Evolutionary conservation across 2,329 filamentous ascomycete species (phyloP).

Genomic region (Parastagonospora nodorum): DNA sequence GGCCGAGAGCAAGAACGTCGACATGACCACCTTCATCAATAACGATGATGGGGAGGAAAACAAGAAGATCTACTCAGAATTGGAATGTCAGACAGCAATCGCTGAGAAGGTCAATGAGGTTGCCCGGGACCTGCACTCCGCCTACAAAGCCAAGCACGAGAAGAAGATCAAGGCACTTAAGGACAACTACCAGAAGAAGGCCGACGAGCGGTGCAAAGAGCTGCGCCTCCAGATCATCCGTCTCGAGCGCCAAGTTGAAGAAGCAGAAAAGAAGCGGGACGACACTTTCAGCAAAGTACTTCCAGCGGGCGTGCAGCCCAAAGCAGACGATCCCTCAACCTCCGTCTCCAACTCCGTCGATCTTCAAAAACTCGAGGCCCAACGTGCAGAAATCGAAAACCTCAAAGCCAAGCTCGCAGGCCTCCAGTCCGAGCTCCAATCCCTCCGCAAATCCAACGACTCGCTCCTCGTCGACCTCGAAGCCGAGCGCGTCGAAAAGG

Average conservation of each 20-base stretch:
- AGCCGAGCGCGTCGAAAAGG: constrained; percentile 79
- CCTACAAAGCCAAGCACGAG: constrained; percentile 98
- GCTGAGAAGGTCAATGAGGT: constrained; percentile 83
- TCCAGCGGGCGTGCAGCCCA: constrained; percentile 23
- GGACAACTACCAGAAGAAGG: constrained; percentile 78
- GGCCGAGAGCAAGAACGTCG: constrained; percentile 72
- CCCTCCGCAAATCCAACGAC: constrained; percentile 72
- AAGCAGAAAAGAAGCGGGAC: constrained; percentile 69
- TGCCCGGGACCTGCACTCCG: constrained; percentile 80
- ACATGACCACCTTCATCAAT: constrained; percentile 63
- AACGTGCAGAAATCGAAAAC: constrained; percentile 70
- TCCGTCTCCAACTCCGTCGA: constrained; percentile 44
- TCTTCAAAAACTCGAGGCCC: constrained; percentile 61
- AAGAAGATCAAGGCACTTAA: constrained; percentile 91
- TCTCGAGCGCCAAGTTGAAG: constrained; percentile 74
- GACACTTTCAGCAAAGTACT: constrained; percentile 65
- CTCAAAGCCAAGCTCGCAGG: constrained; percentile 76
- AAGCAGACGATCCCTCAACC: constrained; percentile 2
- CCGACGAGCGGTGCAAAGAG: constrained; percentile 85
- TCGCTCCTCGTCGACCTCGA: constrained; percentile 69
- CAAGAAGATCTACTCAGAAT: constrained; percentile 46
- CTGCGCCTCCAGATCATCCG: constrained; percentile 74
- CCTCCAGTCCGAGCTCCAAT: constrained; percentile 72
- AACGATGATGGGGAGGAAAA: constrained; percentile 41
- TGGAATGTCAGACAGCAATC: constrained; percentile 66